A percentile compares a stretch with the other conserved stretches of the same genome.
Evolutionary conservation across 2,329 filamentous ascomycete genomes (phyloP).

Genomic region (Coniochaeta sp.): DNA sequence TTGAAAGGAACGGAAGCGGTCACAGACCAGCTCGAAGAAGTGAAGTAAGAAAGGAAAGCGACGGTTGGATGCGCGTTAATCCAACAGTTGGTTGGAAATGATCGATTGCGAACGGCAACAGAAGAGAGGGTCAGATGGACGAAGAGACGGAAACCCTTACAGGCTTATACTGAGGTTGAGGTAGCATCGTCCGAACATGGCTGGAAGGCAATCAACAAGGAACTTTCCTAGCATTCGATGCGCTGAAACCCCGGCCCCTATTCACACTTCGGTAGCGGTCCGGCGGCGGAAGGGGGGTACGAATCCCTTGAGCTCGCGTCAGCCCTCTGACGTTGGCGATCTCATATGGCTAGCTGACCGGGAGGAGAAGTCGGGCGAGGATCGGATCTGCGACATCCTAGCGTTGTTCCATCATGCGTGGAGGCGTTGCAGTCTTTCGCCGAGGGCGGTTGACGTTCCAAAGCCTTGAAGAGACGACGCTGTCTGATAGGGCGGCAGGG

Average conservation of each 20-base stretch:
- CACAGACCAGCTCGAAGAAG: constrained; percentile 1
- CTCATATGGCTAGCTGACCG: background rate
- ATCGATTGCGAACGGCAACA: background rate
- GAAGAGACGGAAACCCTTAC: background rate
- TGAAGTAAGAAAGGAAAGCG: background rate
- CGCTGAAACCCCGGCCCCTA: background rate
- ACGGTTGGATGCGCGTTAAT: background rate
- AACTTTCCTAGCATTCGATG: background rate
- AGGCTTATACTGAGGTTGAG: background rate
- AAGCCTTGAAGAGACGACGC: background rate
- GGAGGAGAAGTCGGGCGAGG: background rate
- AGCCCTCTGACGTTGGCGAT: background rate
- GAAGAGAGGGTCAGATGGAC: background rate
- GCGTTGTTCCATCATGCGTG: background rate
- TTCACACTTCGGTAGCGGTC: background rate
- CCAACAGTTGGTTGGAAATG: background rate
- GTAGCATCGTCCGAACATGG: background rate
- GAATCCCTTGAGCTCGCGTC: background rate
- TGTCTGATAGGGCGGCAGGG: background rate
- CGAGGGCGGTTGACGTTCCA: background rate
- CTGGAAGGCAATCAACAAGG: background rate
- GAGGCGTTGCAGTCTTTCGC: background rate
- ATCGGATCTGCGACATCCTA: background rate
- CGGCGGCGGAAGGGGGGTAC: background rate
- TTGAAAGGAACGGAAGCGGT: constrained; percentile 1